These are phyloP conservation scores for Pseudogymnoascus destructans DNA, from an alignment of 2,329 filamentous ascomycete species.

Conservation along the genomic window DNA sequence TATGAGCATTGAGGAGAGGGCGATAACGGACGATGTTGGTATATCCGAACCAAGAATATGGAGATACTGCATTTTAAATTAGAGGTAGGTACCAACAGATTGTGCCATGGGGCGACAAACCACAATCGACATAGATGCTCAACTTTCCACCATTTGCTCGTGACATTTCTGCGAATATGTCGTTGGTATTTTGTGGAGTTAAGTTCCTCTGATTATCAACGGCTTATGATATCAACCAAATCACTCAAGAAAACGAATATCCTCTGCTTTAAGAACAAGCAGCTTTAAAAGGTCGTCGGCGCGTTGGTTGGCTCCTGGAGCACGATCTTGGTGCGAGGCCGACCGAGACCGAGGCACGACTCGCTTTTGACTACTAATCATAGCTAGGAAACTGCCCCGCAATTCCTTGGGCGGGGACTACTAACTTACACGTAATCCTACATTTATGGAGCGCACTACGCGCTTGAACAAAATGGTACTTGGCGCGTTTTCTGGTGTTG, in stretches of 20 bases:
- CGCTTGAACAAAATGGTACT: background rate
- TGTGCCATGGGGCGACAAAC: conserved; percentile 7
- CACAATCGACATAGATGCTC: conserved; percentile 16
- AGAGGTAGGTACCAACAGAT: background rate
- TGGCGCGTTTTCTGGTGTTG: background rate
- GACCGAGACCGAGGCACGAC: background rate
- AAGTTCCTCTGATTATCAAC: background rate
- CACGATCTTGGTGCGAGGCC: background rate
- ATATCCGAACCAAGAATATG: conserved; percentile 18
- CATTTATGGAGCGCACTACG: background rate
- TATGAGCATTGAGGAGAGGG: conserved; percentile 13
- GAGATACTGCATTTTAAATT: conserved; percentile 13
- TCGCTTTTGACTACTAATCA: background rate
- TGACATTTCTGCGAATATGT: background rate
- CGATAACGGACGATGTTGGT: conserved; percentile 14
- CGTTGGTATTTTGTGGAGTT: background rate
- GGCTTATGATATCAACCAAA: background rate
- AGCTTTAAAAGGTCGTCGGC: background rate
- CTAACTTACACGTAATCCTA: background rate
- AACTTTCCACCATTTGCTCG: conserved; percentile 4
- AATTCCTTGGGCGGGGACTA: background rate
- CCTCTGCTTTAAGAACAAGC: background rate
- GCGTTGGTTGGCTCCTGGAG: background rate
- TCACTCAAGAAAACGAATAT: background rate
- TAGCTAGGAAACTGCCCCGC: background rate